Evolutionary conservation across 495 filamentous ascomycete species (phyloP), one percentile per base, ranked within the genome.

Genomic region (Xylona heveae): DNA sequence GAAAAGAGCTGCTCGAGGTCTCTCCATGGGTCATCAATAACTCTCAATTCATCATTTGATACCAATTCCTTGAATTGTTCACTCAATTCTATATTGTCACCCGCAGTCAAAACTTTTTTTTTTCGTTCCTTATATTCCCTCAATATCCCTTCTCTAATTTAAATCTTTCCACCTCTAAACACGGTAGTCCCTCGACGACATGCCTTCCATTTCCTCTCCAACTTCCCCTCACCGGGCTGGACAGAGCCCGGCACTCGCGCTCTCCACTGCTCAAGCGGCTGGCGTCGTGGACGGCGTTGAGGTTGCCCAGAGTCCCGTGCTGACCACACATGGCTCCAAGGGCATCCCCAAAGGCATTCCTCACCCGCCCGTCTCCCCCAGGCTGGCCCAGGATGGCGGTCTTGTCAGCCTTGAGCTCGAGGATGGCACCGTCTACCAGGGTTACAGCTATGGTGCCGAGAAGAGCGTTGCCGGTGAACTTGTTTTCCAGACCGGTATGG

Each of bases 401-500:
- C 52, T 75, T 39, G 66, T 84, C 54, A 69, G 68, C 43, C 72
- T 97, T 35, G 85, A 97, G 55, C 67, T 97, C 34, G 64, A 90
- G 48, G 82, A 94, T 64, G 82, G 80, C 46, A 68, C 68, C 19
- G 66, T 74, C 43, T 91, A 83, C 60, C 76, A 83, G 43, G 88
- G 88, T 33, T 77, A 80, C 57, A 92, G 83, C 61, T 97, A 94
- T 49, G 88, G 88, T 47, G 80, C 83, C 17, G 62, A 80, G 46
- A 88, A 79, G 63, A 90, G 75, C 48, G 68, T 88, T 43, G 74
- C 85, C 36, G 88, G 88, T 45, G 88, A 97, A 66, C 61, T 95
- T 49, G 88, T 97, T 53, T 97, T 97, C 59, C 88, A 97, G 63
- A 97, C 88, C 30, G 88, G 88, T 48, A 91, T 97, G 88, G 88